Evolutionary conservation across 1,139 yeast genomes (phyloP).

Genomic region (Protomyces arabidopsidicola): DNA sequence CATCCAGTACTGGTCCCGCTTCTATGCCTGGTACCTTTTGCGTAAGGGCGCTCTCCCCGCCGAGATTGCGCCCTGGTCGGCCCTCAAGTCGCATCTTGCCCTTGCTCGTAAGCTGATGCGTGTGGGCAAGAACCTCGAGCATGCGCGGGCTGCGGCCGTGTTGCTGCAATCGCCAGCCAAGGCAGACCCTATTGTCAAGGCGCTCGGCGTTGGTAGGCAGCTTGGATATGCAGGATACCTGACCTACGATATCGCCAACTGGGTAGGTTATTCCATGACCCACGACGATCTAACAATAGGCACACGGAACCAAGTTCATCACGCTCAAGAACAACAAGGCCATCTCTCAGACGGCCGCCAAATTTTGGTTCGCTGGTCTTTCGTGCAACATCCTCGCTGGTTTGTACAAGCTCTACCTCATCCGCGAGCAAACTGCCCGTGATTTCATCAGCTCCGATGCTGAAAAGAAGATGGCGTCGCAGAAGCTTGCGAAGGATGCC

Average conservation of each 20-base stretch:
- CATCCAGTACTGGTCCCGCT: constrained; percentile 75
- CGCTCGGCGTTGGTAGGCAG: constrained; percentile 60
- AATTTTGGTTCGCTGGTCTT: constrained; percentile 77
- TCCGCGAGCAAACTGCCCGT: constrained; percentile 4
- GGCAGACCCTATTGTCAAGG: constrained; percentile 57
- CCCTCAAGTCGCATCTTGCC: constrained; percentile 56
- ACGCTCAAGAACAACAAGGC: constrained; percentile 35
- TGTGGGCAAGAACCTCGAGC: constrained; percentile 75
- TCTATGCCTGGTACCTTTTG: constrained; percentile 58
- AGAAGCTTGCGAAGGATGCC: constrained; percentile 42
- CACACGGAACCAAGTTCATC: constrained; percentile 36
- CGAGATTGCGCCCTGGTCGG: constrained; percentile 50
- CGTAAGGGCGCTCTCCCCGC: constrained; percentile 57
- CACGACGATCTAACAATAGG: constrained; percentile 35
- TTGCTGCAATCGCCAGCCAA: constrained; percentile 64
- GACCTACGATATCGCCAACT: constrained; percentile 64
- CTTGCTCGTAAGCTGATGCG: constrained; percentile 79
- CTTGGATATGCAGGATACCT: constrained; percentile 72
- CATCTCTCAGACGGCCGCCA: constrained; percentile 40
- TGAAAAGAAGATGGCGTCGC: constrained; percentile 41
- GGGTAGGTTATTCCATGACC: constrained; percentile 51
- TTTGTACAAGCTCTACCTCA: constrained; percentile 40
- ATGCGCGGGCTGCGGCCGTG: constrained; percentile 63
- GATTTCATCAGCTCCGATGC: constrained; percentile 40
- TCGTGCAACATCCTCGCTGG: constrained; percentile 54